Conservation (phyloP, 2,329 filamentous ascomycete genomes). For the Coleophoma cylindrospora region DNA sequence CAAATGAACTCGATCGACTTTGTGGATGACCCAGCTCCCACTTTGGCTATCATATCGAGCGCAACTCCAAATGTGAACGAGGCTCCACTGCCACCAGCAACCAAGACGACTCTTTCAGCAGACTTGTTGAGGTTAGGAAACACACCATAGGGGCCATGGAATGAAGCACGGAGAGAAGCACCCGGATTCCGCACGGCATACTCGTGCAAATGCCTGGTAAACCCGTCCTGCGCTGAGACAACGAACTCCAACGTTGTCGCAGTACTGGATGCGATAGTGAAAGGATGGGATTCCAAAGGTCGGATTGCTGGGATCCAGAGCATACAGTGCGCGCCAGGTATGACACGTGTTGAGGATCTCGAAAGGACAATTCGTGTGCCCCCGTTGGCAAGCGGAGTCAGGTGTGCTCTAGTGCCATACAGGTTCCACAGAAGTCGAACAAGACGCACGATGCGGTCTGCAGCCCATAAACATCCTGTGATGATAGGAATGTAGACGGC, state of each 20-base stretch:
- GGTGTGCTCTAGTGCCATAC: conserved; percentile 42
- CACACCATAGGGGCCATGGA: conserved; percentile 53
- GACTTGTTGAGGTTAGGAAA: conserved; percentile 44
- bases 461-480: conserved; percentile 39
- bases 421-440: conserved; percentile 35
- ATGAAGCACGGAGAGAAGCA: conserved; percentile 39
- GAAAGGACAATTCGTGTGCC: conserved; percentile 49
- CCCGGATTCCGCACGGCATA: conserved; percentile 44
- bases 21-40: conserved; percentile 28
- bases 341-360: conserved; percentile 33
- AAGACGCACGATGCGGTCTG: conserved; percentile 44
- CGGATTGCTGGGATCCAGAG: conserved; percentile 56
- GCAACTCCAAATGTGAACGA: conserved; percentile 49
- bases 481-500: conserved; percentile 36
- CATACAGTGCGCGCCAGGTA: conserved; percentile 54
- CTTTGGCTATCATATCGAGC: conserved; percentile 37
- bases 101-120: conserved; percentile 45
- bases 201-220: conserved; percentile 48
- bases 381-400: conserved; percentile 46
- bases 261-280: conserved; percentile 44
- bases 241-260: conserved; percentile 46
- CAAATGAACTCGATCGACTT: conserved; percentile 40
- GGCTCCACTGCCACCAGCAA: conserved; percentile 55
- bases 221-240: conserved; percentile 50
- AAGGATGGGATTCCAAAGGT: conserved; percentile 53